phyloP scores from a whole-genome alignment of 768 basidiomycete genomes.

The Kwoniella bestiolae region DNA sequence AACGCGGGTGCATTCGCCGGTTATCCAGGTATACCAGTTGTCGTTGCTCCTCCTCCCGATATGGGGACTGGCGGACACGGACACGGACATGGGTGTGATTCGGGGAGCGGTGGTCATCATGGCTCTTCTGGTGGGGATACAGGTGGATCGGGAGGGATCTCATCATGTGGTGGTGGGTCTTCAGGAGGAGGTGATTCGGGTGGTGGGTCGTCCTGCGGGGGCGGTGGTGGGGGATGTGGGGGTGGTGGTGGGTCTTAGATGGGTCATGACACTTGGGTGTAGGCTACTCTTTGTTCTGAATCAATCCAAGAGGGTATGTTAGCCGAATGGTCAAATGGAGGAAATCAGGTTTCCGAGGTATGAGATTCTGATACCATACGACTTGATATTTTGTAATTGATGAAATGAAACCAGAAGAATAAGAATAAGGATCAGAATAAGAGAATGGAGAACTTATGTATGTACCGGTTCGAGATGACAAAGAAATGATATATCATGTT shows the following conservation, averaged over 20 bases:
- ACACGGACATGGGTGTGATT: conserved; percentile 2
- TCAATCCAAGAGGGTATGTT: too few species aligned
- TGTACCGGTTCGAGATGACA: too few species aligned
- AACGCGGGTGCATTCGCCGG: not conserved
- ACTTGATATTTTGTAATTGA: too few species aligned
- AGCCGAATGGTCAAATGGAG: too few species aligned
- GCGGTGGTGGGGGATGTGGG: not conserved
- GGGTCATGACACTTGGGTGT: too few species aligned
- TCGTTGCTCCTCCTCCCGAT: conserved; percentile 3
- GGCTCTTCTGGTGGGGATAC: not conserved
- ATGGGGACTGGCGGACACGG: not conserved
- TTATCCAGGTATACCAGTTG: conserved; percentile 2
- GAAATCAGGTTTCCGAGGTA: too few species aligned
- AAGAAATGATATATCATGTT: too few species aligned
- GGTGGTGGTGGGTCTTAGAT: conserved; percentile 1
- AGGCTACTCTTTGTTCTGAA: too few species aligned
- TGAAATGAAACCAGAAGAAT: too few species aligned
- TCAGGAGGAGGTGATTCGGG: not conserved
- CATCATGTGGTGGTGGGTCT: conserved; percentile 1
- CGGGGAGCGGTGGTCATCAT: not conserved
- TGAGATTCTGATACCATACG: too few species aligned
- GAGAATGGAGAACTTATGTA: too few species aligned
- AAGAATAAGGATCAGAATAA: too few species aligned
- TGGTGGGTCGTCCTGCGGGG: not conserved
- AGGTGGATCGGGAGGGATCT: not conserved